Base-by-base conservation (phyloP, 2,329 filamentous ascomycete species). In the Talaromyces piceae region DNA sequence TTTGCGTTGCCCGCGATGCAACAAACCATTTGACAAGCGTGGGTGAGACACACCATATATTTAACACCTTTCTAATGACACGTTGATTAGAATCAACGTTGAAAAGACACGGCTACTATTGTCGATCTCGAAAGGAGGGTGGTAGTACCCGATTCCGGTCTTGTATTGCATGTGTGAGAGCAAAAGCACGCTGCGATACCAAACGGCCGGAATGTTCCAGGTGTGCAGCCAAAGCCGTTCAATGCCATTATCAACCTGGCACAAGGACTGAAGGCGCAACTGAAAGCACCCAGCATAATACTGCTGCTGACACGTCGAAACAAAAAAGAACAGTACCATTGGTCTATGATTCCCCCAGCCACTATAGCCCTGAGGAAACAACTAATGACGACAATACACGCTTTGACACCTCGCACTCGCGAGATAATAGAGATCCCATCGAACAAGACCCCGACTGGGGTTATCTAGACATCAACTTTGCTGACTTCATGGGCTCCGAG, bases 51-150 rank as follows among this genome's bases (percentile, higher is more conserved):
- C 46, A 47, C 37, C 22, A 13, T 39, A n/a, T 11, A 18, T 5
- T n/a, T 37, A 27, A 12, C 52, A 37, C 26, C 54, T 20, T 49
- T 23, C 57, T 26, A 51, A 56, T 54, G 61, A 53, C 59, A 45
- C 52, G 8, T 37, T 6, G 26, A 16, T 33, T 51, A 73, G 71
- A 63, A 43, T 65, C 71, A 7, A 70, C 71, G 8, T 54, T 73
- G 52, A 73, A 72, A 57, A 68, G 72, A 60, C 71, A 74, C 62
- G 66, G 67, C 41, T 74, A 73, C 54, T 73, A 74, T 39, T 74
- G 71, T 56, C 69, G 71, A 18, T 70, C 70, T 58, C 61, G 68
- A 54, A 65, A 56, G 56, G 49, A 27, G 45, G 58, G 59, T 39
- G 54, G 16, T 2, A 54, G 54, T 18, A 51, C 45, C 44, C 60